Evolutionary conservation across 192 early-diverging fungal species (phyloP), one percentile per base, ranked within the genome.

Genomic region (Glomus cerebriforme): DNA sequence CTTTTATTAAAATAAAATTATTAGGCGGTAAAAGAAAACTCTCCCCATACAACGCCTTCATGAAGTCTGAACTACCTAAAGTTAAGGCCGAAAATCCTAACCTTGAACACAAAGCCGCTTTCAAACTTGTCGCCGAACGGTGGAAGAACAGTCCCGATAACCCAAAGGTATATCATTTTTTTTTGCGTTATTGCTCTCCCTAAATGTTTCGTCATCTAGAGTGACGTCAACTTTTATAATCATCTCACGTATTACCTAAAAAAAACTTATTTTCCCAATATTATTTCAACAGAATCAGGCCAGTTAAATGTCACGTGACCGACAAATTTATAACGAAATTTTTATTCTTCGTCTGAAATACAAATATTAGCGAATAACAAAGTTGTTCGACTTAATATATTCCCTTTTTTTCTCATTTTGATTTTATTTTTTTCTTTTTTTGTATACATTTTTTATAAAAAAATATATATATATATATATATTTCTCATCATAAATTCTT

Each of bases 41-140:
- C 62, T 88, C 89, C 32, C 84, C 88, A 69, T 92, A 92, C 85
- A 91, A 92, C 86, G 85, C 84, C 79, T 92, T 86, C 82, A 92
- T 92, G 90, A 92, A 92, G 87, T 67, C 80, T n/a, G 87, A 91
- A 86, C 84, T 92, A 15, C 81, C 88, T 80, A 89, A 89, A 82
- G 87, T 89, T 87, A 92, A 92, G 88, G 79, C 79, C 27, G 80
- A 84, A 79, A 85, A 89, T 82, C 91, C 92, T 22, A 69, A 71
- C 63, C 82, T 92, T 47, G 71, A 81, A 72, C 92, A 92, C 86
- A 91, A 89, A 87, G 90, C 87, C 5, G 91, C 92, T 73, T 92
- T 92, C 84, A 90, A 88, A 83, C 80, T 82, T 79, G 91, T 88
- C 62, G 91, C 91, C 26, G 67, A 76, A 75, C 82, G 85, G 81